A percentile compares a stretch with the other conserved stretches of the same genome.
These are phyloP conservation scores for Penicillium riverlandense DNA, from an alignment of 495 filamentous ascomycete species.

Conservation along the genomic window DNA sequence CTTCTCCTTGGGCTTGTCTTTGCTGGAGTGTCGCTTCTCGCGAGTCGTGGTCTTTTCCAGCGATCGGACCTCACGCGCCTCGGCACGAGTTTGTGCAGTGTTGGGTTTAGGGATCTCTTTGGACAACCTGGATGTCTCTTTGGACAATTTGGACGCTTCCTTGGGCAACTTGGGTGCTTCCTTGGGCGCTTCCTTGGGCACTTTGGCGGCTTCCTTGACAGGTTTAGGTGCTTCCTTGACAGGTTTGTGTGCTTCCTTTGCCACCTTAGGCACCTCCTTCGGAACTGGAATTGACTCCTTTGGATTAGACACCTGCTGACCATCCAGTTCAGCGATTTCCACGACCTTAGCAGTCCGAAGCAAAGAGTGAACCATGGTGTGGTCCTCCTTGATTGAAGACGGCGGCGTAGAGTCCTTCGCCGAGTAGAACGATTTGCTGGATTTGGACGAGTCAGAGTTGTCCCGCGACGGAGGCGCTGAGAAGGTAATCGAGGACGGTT, in stretches of 20 bases:
- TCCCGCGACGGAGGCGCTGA: slow-evolving; percentile 11
- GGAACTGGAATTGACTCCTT: not conserved
- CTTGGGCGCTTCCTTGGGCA: too few species aligned
- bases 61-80: slow-evolving; percentile 11
- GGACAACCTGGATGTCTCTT: too few species aligned
- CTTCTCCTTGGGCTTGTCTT: too few species aligned
- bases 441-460: slow-evolving; percentile 20
- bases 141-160: too few species aligned
- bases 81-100: slow-evolving; percentile 13
- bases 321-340: slow-evolving; percentile 37
- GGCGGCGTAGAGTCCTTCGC: not conserved
- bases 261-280: too few species aligned
- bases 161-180: too few species aligned
- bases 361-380: slow-evolving; percentile 12
- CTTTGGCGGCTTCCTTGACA: too few species aligned
- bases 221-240: too few species aligned
- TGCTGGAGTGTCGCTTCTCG: too few species aligned
- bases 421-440: not conserved
- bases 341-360: slow-evolving; percentile 8
- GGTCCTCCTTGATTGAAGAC: slow-evolving; percentile 1
- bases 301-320: slow-evolving; percentile 24
- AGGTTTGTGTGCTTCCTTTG: too few species aligned
- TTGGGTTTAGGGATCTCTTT: slow-evolving; percentile 12
- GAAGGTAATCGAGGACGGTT: slow-evolving; percentile 10
- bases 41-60: not conserved